A percentile compares a stretch with the other conserved stretches of the same genome.
phyloP scores from a whole-genome alignment of 371 early-diverging fungal species.

The Mucor plumbeus region DNA sequence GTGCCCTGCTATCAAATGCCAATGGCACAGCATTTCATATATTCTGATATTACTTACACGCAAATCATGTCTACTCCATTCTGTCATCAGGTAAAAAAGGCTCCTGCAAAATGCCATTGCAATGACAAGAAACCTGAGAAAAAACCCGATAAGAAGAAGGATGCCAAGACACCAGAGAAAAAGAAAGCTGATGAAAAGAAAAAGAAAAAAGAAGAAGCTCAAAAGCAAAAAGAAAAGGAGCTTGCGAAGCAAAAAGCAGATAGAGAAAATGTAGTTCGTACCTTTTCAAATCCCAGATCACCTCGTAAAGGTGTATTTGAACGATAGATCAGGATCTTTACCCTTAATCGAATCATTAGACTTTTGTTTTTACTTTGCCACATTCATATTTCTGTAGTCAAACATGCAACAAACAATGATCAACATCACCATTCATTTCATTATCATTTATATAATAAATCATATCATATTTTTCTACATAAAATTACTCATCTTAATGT shows the following conservation, averaged over 20 bases:
- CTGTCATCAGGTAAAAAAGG: background rate
- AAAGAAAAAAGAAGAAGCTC: background rate
- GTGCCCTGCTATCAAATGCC: background rate
- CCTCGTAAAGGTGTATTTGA: background rate
- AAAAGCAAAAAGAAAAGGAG: constrained; percentile 12
- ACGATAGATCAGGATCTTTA: background rate
- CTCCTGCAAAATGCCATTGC: background rate
- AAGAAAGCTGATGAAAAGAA: background rate
- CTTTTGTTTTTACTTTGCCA: background rate
- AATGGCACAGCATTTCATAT: background rate
- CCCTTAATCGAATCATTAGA: no score
- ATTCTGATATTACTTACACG: background rate
- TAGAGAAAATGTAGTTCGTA: background rate
- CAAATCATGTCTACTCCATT: background rate
- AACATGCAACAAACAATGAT: no score
- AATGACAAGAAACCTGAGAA: background rate
- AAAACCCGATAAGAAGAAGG: background rate
- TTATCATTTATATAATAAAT: background rate
- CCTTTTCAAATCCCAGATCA: constrained; percentile 7
- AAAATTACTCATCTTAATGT: background rate
- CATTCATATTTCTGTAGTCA: background rate
- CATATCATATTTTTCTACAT: background rate
- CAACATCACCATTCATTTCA: background rate
- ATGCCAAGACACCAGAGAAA: background rate
- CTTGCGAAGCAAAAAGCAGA: constrained; percentile 6